A percentile compares a stretch with the other conserved stretches of the same genome.
Evolutionary conservation across 2,329 filamentous ascomycete species (phyloP).

Genomic region (Nemania bipapillata): DNA sequence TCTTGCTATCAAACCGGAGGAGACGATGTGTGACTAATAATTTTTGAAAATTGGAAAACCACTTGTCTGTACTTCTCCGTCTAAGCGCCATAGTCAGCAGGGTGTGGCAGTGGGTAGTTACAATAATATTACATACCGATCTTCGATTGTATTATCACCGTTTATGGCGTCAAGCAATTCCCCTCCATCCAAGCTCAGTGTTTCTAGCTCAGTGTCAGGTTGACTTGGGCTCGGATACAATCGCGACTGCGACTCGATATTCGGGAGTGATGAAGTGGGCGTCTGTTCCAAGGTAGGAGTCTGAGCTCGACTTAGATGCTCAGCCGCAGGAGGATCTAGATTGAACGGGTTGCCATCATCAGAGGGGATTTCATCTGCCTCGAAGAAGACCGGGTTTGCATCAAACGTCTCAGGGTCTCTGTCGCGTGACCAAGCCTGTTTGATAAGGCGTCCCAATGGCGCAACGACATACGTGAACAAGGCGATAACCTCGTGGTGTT

Average conservation of each 20-base stretch:
- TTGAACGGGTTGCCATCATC: background rate
- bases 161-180: background rate
- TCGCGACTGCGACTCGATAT: background rate
- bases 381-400: background rate
- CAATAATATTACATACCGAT: slow-evolving; percentile 2
- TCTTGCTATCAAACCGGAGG: background rate
- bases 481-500: background rate
- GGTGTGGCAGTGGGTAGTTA: background rate
- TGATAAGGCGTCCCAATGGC: no score
- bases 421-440: background rate
- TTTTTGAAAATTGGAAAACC: background rate
- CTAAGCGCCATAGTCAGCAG: background rate
- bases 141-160: background rate
- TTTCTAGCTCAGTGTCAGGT: background rate
- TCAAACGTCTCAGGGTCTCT: background rate
- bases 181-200: background rate
- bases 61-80: slow-evolving; percentile 1
- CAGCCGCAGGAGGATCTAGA: background rate
- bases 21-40: background rate
- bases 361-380: background rate
- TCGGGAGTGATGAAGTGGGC: background rate
- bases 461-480: background rate
- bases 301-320: background rate
- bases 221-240: background rate
- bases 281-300: background rate